Evolutionary conservation across 1,139 yeast genomes (phyloP), one percentile per base, ranked within the genome.

Genomic region (Spencermartinsiella ligniputridi): DNA sequence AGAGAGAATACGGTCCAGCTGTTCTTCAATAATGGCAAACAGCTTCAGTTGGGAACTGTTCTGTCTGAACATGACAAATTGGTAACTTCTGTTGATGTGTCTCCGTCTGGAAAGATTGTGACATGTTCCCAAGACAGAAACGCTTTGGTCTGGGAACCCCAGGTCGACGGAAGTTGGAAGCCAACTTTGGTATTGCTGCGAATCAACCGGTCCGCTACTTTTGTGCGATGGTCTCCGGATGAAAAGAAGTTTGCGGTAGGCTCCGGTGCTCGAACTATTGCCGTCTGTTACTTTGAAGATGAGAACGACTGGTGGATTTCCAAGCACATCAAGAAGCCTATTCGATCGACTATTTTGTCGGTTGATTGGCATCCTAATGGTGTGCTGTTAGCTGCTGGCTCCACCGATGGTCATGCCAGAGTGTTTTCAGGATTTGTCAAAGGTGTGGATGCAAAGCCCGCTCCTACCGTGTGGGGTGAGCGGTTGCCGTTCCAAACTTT

Each of bases 241-340:
- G 97, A 97, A 16, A 71, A 70, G 61, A 94, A 94, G 70, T 92
- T 94, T 67, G 98, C 98, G 1, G 97, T 92, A 37, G 98, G 97
- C 0, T 87, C 97, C 3, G 87, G 96, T 45, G 97, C 96, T 45
- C 74, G 97, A 46, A 83, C 87, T 51, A 83, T 94, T 65, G 96
- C 98, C 15, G 85, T 94, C 41, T 94, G 98, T 70, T 92, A 90
- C 69, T 92, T 86, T 65, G 98, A 94, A 66, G 85, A 76, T 52
- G 97, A 90, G 60, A 92, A 92, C 65, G 96, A 94, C 64, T 94
- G 99, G 99, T 94, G 99, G 99, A 90, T 92, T 42, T 88, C 97
- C 17, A 92, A 90, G 68, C 98, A 92, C 69, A 66, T 94, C 68
- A 89, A 89, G 72, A 88, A 87, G 67, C 97, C 97, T 15, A 74